Conservation (phyloP, 768 basidiomycete genomes). For the Termitomyces sp. region DNA sequence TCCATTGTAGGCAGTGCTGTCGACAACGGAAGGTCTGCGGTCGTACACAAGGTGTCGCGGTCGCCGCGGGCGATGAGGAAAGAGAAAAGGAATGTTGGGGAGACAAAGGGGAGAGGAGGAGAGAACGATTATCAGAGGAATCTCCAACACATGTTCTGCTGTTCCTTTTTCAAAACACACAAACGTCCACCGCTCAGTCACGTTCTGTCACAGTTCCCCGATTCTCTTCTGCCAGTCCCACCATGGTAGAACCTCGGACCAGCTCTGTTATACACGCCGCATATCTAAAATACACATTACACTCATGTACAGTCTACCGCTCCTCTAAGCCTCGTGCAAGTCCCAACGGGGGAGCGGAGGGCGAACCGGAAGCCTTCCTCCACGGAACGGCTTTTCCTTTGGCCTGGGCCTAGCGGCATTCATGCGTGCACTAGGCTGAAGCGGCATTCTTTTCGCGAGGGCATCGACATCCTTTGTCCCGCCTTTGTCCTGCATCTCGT, state of each 20-base stretch:
- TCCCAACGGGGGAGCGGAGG: constrained; percentile 24
- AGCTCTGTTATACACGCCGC: not conserved
- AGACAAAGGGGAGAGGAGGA: constrained; percentile 16
- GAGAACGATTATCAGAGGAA: constrained; percentile 22
- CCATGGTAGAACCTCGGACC: constrained; percentile 1
- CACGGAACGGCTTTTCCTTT: constrained; percentile 18
- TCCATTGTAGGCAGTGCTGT: constrained; percentile 18
- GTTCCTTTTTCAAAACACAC: constrained; percentile 17
- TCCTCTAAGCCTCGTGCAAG: constrained; percentile 4
- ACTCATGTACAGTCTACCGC: not conserved
- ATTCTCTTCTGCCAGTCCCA: constrained; percentile 2
- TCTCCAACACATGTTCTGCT: constrained; percentile 27
- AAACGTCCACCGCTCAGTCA: constrained; percentile 23
- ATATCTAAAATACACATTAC: not conserved
- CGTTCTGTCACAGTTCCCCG: constrained; percentile 11
- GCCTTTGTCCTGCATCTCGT: not conserved
- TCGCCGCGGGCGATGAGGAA: constrained; percentile 17
- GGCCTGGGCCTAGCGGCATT: constrained; percentile 11
- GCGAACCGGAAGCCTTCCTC: constrained; percentile 19
- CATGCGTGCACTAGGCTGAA: constrained; percentile 13
- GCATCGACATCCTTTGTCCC: not conserved
- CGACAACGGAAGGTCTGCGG: constrained; percentile 6
- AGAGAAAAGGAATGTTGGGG: constrained; percentile 15
- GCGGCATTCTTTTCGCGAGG: not conserved
- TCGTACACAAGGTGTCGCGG: constrained; percentile 25